Evolutionary conservation across 805 yeast genomes (phyloP).

Genomic region (Saccharomycopsis fibuligera): DNA sequence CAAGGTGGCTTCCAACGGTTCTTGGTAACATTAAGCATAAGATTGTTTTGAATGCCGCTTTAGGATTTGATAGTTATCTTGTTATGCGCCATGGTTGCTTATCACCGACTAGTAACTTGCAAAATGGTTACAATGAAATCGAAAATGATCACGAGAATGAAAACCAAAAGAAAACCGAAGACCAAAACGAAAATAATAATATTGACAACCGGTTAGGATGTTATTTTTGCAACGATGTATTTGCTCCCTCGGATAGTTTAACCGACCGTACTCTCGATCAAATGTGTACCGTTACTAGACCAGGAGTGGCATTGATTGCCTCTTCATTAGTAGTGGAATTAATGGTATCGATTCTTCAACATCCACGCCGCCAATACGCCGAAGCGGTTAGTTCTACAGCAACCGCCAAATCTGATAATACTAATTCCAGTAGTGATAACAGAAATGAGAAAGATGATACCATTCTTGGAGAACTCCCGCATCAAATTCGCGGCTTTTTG

Average conservation of each 20-base stretch:
- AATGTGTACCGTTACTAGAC: conserved; percentile 98
- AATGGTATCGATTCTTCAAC: conserved; percentile 67
- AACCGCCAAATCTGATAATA: conserved; percentile 20
- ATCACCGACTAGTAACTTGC: too few relatives aligned
- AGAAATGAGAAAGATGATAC: conserved; percentile 28
- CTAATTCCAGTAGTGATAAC: conserved; percentile 19
- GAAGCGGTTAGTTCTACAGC: conserved; percentile 18
- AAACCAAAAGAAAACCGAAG: not conserved
- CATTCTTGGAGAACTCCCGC: conserved; percentile 70
- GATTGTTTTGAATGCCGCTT: conserved; percentile 82
- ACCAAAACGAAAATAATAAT: not conserved
- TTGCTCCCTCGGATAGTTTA: conserved; percentile 87
- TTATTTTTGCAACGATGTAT: conserved; percentile 92
- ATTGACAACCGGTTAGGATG: conserved; percentile 63
- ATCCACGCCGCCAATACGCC: conserved; percentile 44
- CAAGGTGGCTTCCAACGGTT: conserved; percentile 96
- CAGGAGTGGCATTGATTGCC: conserved; percentile 90
- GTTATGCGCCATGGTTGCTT: conserved; percentile 87
- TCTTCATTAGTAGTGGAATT: conserved; percentile 83
- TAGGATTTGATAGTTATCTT: conserved; percentile 89
- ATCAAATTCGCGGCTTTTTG: conserved; percentile 86
- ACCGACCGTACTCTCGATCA: conserved; percentile 88
- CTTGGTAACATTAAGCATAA: conserved; percentile 62
- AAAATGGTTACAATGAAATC: too few relatives aligned
- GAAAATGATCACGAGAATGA: conserved; percentile 19